A percentile compares a stretch with the other conserved stretches of the same genome.
Conservation (phyloP, 2,329 filamentous ascomycete genomes). For the Pyricularia grisea region DNA sequence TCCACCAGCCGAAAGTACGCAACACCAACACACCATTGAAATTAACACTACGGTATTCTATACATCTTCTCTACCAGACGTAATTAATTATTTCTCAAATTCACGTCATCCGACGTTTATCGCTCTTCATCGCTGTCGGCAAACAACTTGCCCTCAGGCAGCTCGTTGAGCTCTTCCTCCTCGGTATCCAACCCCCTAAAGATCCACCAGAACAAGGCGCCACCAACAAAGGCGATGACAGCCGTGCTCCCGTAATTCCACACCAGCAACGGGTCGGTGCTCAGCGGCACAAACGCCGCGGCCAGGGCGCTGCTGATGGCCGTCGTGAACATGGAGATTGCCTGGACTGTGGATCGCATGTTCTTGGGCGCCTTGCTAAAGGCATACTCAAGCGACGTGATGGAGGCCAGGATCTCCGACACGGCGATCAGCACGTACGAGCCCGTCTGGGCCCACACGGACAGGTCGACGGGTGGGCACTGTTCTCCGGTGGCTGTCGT, state of each 20-base stretch:
- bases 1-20: neutral
- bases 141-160: constrained; percentile 16
- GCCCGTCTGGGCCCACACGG: constrained; percentile 50
- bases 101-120: neutral
- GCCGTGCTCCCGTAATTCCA: constrained; percentile 65
- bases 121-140: neutral
- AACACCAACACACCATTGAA: neutral
- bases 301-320: constrained; percentile 61
- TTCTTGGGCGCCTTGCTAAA: constrained; percentile 70
- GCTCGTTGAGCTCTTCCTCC: constrained; percentile 62
- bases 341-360: constrained; percentile 70
- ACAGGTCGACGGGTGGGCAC: constrained; percentile 50
- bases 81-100: neutral
- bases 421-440: constrained; percentile 42
- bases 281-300: constrained; percentile 56
- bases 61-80: neutral
- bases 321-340: constrained; percentile 61
- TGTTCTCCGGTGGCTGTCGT: constrained; percentile 23
- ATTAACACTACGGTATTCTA: neutral
- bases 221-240: constrained; percentile 52
- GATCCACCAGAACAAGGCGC: constrained; percentile 57
- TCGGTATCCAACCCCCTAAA: constrained; percentile 55
- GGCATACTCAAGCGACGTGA: constrained; percentile 64
- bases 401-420: constrained; percentile 44
- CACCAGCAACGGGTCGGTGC: constrained; percentile 54